phyloP scores from a whole-genome alignment of 2,329 filamentous ascomycete genomes.

The Orbilia ellipsospora region DNA sequence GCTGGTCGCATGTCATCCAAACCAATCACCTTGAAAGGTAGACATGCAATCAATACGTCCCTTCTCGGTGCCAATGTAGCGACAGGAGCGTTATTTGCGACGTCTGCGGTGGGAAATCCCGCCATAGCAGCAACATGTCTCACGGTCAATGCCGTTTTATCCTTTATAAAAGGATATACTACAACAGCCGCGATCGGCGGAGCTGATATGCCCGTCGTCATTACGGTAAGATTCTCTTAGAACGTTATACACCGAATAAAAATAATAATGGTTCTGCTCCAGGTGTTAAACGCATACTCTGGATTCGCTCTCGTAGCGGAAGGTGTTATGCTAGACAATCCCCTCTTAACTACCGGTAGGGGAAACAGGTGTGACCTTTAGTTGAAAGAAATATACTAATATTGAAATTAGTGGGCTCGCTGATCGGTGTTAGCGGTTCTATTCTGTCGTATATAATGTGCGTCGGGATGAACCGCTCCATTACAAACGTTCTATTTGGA shows the following conservation, averaged over 20 bases:
- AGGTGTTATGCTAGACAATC: conserved; percentile 90
- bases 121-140: conserved; percentile 81
- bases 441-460: conserved; percentile 90
- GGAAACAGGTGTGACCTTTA: neutral
- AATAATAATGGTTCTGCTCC: conserved; percentile 70
- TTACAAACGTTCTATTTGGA: conserved; percentile 90
- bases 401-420: conserved; percentile 72
- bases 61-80: conserved; percentile 80
- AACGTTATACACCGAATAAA: conserved; percentile 62
- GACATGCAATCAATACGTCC: conserved; percentile 78
- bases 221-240: conserved; percentile 54
- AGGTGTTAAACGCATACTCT: conserved; percentile 86
- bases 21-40: conserved; percentile 77
- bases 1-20: conserved; percentile 83
- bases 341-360: conserved; percentile 75
- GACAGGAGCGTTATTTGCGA: conserved; percentile 84
- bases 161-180: conserved; percentile 86
- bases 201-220: conserved; percentile 79
- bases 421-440: conserved; percentile 88
- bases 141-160: conserved; percentile 78
- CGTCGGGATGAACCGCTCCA: conserved; percentile 88
- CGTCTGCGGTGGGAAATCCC: conserved; percentile 80
- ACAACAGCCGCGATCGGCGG: conserved; percentile 89
- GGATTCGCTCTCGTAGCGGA: conserved; percentile 91
- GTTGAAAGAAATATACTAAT: neutral